These are phyloP conservation scores for Royoungia palumana DNA, from an alignment of 768 basidiomycete species.

Conservation along the genomic window DNA sequence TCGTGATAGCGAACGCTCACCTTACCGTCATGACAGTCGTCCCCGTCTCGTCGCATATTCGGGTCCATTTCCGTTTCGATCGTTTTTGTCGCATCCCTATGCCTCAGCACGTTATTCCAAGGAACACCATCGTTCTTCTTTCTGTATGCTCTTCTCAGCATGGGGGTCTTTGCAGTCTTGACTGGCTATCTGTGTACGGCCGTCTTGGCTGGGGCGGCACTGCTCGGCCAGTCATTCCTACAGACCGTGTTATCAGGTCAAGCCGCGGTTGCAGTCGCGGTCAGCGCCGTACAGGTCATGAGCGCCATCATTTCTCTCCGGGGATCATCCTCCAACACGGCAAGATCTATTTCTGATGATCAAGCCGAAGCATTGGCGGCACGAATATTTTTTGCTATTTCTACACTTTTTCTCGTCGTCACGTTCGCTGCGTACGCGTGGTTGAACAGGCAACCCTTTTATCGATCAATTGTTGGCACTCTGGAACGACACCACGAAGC, in stretches of 20 bases:
- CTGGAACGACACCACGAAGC: conserved; percentile 39
- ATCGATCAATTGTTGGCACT: conserved; percentile 50
- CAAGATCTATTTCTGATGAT: conserved; percentile 30
- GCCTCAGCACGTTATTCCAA: conserved; percentile 61
- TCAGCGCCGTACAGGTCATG: conserved; percentile 72
- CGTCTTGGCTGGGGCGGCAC: conserved; percentile 73
- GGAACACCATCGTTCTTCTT: conserved; percentile 57
- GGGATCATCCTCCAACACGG: conserved; percentile 31
- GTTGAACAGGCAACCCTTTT: conserved; percentile 57
- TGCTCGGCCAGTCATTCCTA: conserved; percentile 71
- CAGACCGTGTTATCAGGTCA: conserved; percentile 82
- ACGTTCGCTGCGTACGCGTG: conserved; percentile 53
- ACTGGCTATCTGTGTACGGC: conserved; percentile 78
- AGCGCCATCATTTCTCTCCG: conserved; percentile 59
- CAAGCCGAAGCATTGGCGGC: conserved; percentile 67
- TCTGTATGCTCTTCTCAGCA: conserved; percentile 60
- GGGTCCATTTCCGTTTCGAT: conserved; percentile 49
- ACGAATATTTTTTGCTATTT: conserved; percentile 68
- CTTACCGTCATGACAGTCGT: conserved; percentile 40
- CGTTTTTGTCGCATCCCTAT: conserved; percentile 54
- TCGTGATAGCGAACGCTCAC: conserved; percentile 2
- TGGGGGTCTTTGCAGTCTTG: conserved; percentile 53
- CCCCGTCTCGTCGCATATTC: conserved; percentile 57
- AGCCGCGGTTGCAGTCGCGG: conserved; percentile 78
- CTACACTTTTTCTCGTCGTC: conserved; percentile 59